Evolutionary conservation across 2,329 filamentous ascomycete genomes (phyloP), one percentile per base, ranked within the genome.

Genomic region (Orbilia quercus): DNA sequence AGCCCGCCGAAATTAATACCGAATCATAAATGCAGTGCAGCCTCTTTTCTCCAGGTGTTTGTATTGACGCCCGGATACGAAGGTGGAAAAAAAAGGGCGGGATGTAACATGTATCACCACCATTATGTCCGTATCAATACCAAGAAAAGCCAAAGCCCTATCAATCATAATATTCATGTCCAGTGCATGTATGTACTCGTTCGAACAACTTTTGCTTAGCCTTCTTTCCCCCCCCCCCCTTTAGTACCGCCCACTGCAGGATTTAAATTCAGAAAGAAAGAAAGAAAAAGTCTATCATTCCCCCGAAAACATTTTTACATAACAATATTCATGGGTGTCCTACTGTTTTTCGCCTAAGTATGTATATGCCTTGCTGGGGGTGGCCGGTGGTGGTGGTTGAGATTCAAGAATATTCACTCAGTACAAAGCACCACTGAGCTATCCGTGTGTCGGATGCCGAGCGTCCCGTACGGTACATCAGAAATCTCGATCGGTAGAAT

Each of bases 161-260:
- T 28, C 47, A 55, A 55, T 40, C 31, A 14, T n/a, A 20, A 14
- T 28, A 7, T 12, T 50, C 45, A 7, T 50, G 14, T 50, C 45
- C 5, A 6, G 2, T 28, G 23, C 16, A 14, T 42, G 38, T 18
- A 42, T n/a, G 16, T 18, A n/a, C 42, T 45, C n/a, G n/a, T n/a
- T 38, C 40, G 42, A 44, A 59, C 40, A 40, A 38, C 12, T 38
- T 36, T 20, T 36, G 11, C 16, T 28, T 47, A 36, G 16, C 51
- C 16, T 53, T 67, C 1, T 31, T n/a, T 25, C 3, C 16, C 31
- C 5, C 18, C 22, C 20, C n/a, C 12, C 5, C 50, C 57, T 50
- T 66, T 60, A 60, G 69, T 66, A 66, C 60, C 44, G 66, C 60
- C 69, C 69, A n/a, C n/a, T n/a, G n/a, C n/a, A n/a, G n/a, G n/a